These are phyloP conservation scores for Tremellales sp. DNA, from an alignment of 1,284 basidiomycete species.

Conservation along the genomic window DNA sequence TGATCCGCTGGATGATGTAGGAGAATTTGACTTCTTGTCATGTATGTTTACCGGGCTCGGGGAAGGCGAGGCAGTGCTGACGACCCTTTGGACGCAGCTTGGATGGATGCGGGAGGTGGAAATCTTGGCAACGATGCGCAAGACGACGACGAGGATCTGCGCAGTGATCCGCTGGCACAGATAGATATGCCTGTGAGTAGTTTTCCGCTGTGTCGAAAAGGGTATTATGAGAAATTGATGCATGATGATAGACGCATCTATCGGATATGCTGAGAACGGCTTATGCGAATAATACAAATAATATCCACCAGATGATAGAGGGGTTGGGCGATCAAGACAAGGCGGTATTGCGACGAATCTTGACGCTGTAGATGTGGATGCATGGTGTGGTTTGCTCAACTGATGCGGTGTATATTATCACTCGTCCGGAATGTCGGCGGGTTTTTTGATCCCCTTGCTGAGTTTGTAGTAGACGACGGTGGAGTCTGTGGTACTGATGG, in stretches of 20 bases:
- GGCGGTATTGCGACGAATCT: conserved; percentile 60
- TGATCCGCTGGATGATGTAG: conserved; percentile 51
- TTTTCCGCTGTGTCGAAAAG: background rate
- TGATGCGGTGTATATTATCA: conserved; percentile 11
- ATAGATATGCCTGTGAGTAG: conserved; percentile 76
- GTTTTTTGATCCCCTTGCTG: conserved; percentile 49
- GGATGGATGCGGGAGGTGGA: conserved; percentile 62
- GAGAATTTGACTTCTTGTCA: conserved; percentile 52
- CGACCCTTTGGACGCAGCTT: conserved; percentile 53
- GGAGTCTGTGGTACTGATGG: conserved; percentile 45
- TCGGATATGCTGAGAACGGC: conserved; percentile 60
- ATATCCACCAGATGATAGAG: conserved; percentile 63
- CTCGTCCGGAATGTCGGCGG: conserved; percentile 50
- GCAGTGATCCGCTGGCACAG: conserved; percentile 77
- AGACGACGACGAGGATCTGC: conserved; percentile 87
- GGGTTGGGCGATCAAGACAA: conserved; percentile 67
- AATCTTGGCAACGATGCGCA: conserved; percentile 63
- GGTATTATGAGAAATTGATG: background rate
- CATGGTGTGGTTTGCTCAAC: background rate
- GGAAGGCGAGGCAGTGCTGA: conserved; percentile 56
- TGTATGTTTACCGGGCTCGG: conserved; percentile 30
- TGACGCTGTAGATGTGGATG: conserved; percentile 36
- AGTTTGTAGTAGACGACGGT: conserved; percentile 50
- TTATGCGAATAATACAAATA: conserved; percentile 61
- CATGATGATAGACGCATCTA: conserved; percentile 26